Evolutionary conservation across 208 protist species (phyloP).

Genomic region (Leishmania aethiopica): DNA sequence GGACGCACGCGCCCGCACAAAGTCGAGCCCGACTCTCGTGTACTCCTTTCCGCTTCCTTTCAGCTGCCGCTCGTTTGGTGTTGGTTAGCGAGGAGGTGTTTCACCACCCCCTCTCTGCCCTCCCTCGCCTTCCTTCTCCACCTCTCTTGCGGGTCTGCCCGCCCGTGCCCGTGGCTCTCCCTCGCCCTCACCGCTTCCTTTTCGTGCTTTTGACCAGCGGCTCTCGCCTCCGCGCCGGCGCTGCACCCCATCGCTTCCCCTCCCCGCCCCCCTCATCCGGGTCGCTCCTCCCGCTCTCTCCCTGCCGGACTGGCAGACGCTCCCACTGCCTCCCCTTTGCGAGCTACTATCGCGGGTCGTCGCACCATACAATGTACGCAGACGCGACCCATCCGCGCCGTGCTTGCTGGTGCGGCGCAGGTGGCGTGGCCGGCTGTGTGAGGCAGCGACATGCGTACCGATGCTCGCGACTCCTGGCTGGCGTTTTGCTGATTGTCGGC

Average conservation of each 20-base stretch:
- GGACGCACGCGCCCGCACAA: neutral
- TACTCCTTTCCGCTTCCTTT: neutral
- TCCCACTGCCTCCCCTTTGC: neutral
- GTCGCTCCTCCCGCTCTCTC: neutral
- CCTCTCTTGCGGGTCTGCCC: neutral
- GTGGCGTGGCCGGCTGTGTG: neutral
- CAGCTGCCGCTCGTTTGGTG: neutral
- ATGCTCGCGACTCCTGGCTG: neutral
- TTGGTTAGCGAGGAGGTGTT: neutral
- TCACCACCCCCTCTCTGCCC: neutral
- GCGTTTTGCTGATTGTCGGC: neutral
- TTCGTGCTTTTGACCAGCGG: neutral
- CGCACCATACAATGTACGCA: neutral
- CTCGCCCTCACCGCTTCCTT: neutral
- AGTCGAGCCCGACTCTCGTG: neutral
- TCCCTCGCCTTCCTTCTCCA: neutral
- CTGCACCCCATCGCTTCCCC: neutral
- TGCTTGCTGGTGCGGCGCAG: neutral
- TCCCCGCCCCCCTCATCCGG: neutral
- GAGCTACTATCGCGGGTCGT: neutral
- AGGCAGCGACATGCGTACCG: neutral
- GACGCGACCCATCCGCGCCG: neutral
- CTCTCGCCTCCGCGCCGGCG: neutral
- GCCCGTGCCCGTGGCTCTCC: neutral
- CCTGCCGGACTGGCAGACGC: neutral